Conservation (phyloP, 257 asterid genomes). For the Paraleonurus japonicus region DNA sequence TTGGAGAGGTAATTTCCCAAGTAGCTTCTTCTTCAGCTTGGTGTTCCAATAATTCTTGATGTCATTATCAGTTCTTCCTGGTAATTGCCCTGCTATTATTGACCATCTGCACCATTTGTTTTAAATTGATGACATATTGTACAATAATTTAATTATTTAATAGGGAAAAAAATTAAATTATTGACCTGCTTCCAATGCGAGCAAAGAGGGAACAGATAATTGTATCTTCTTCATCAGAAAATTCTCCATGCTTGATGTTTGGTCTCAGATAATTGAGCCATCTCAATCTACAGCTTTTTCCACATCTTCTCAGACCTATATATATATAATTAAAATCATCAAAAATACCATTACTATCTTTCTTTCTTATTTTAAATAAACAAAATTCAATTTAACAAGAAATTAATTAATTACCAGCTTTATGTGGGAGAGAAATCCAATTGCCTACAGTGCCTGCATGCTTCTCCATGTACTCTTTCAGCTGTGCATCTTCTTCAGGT, state of each 20-base stretch:
- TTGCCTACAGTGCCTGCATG: conserved; percentile 70
- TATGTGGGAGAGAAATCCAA: conserved; percentile 87
- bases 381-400: too few relatives aligned
- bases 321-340: too few relatives aligned
- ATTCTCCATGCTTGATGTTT: conserved; percentile 85
- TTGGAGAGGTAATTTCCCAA: conserved; percentile 23
- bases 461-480: conserved; percentile 63
- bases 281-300: conserved; percentile 86
- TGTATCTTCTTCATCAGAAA: conserved; percentile 75
- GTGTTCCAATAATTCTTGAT: conserved; percentile 96
- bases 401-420: conserved; percentile 47
- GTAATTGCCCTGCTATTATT: conserved; percentile 85
- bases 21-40: conserved; percentile 71
- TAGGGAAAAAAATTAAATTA: too few relatives aligned
- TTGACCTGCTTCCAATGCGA: conserved; percentile 94
- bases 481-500: conserved; percentile 82
- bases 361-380: too few relatives aligned
- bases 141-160: too few relatives aligned
- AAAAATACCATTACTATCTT: too few relatives aligned
- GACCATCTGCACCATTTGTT: too few relatives aligned
- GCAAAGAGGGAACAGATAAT: conserved; percentile 70
- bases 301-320: conserved; percentile 69
- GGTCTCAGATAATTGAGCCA: conserved; percentile 93
- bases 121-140: too few relatives aligned
- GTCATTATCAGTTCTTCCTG: conserved; percentile 88